Conservation (phyloP, 129 eudicot species). For the Gnaphalium uliginosum region DNA sequence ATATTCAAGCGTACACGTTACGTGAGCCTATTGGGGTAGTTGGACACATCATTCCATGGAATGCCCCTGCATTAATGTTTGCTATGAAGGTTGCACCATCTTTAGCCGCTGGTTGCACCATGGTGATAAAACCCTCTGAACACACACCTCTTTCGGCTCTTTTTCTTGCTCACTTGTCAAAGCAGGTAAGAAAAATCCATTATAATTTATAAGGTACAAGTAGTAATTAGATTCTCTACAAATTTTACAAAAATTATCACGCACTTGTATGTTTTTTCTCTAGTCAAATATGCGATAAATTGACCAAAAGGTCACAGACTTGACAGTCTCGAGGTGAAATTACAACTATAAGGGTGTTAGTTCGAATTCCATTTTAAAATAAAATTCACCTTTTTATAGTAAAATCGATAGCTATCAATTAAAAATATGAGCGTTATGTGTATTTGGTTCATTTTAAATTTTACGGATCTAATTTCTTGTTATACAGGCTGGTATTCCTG, state of each 20-base stretch:
- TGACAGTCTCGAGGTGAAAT: no score
- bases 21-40: slow-evolving; percentile 84
- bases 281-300: no score
- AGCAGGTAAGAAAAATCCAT: slow-evolving; percentile 37
- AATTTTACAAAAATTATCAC: background rate
- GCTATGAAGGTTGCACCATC: slow-evolving; percentile 71
- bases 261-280: no score
- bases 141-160: slow-evolving; percentile 80
- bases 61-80: slow-evolving; percentile 65
- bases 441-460: no score
- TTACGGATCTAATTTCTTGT: background rate
- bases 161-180: slow-evolving; percentile 67
- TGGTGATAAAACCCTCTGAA: slow-evolving; percentile 86
- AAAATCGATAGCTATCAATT: no score
- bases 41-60: slow-evolving; percentile 87
- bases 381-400: no score
- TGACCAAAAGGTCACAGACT: no score
- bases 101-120: slow-evolving; percentile 86
- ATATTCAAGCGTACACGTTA: slow-evolving; percentile 72
- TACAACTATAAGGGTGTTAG: no score
- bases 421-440: no score
- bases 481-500: slow-evolving; percentile 77
- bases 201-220: background rate
- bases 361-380: no score
- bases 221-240: background rate